Evolutionary conservation across 169 alveolate species (phyloP).

Genomic region (Eimeria necatrix): DNA sequence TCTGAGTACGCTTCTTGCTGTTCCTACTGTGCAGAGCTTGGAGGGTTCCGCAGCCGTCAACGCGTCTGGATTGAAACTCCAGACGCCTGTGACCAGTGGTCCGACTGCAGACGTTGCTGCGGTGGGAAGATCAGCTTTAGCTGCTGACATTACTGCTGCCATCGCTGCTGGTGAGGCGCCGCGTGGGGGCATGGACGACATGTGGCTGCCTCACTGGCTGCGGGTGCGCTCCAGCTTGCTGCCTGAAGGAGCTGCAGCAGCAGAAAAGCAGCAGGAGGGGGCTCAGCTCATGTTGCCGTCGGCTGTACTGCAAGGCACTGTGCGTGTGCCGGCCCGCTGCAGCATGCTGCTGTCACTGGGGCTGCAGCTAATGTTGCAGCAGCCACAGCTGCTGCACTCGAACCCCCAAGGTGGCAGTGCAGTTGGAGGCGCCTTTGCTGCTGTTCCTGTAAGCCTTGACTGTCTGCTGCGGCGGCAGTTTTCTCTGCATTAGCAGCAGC

Average conservation of each 20-base stretch:
- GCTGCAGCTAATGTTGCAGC: neutral
- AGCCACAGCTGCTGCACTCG: conserved; percentile 41
- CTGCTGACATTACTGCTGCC: conserved; percentile 45
- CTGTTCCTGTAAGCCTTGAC: neutral
- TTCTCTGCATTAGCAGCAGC: neutral
- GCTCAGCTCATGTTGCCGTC: conserved; percentile 36
- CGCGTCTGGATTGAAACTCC: conserved; percentile 2
- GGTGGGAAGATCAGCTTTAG: conserved; percentile 1
- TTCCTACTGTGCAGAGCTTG: neutral
- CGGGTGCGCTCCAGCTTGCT: conserved; percentile 39
- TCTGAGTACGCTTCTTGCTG: neutral
- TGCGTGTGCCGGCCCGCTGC: conserved; percentile 6
- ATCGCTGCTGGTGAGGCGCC: conserved; percentile 27
- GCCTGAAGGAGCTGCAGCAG: conserved; percentile 4
- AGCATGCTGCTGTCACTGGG: neutral
- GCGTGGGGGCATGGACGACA: neutral
- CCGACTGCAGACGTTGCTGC: neutral
- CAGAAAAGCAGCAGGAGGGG: conserved; percentile 6
- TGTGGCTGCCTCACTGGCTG: conserved; percentile 15
- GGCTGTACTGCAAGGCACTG: neutral
- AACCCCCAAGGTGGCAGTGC: conserved; percentile 25
- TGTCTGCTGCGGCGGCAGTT: neutral
- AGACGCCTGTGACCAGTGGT: neutral
- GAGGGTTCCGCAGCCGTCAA: neutral
- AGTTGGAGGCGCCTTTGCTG: conserved; percentile 20